Evolutionary conservation across 768 basidiomycete genomes (phyloP).

Genomic region (Pisolithus marmoratus): DNA sequence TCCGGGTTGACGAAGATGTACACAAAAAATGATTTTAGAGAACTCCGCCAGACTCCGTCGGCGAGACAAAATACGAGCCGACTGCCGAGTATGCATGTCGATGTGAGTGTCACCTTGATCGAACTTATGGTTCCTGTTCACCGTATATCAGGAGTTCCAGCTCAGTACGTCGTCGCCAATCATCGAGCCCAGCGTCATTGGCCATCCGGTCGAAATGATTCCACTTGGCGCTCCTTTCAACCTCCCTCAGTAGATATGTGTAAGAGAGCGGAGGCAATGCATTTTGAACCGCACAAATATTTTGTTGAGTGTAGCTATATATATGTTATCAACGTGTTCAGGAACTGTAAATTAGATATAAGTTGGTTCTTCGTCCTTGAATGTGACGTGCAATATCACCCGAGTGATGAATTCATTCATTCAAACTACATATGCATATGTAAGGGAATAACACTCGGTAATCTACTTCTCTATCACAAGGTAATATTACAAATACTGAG

Average conservation of each 20-base stretch:
- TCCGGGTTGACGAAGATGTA: constrained; percentile 83
- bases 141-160: constrained; percentile 6
- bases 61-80: constrained; percentile 81
- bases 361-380: no score
- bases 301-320: not conserved
- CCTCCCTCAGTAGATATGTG: constrained; percentile 14
- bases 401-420: no score
- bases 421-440: not conserved
- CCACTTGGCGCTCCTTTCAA: constrained; percentile 27
- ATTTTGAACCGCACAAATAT: not conserved
- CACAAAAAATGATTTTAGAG: constrained; percentile 73
- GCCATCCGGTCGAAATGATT: constrained; percentile 17
- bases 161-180: constrained; percentile 24
- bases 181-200: constrained; percentile 13
- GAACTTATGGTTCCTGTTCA: constrained; percentile 2
- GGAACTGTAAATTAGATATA: no score
- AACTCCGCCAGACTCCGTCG: constrained; percentile 60
- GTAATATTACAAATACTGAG: no score
- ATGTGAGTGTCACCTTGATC: constrained; percentile 39
- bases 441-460: not conserved
- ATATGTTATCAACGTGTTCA: not conserved
- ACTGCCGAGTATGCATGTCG: constrained; percentile 80
- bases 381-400: no score
- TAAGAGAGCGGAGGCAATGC: not conserved
- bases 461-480: no score